A percentile compares a stretch with the other conserved stretches of the same genome.
Conservation (phyloP, 495 filamentous ascomycete species). For the Endocarpon pusillum region DNA sequence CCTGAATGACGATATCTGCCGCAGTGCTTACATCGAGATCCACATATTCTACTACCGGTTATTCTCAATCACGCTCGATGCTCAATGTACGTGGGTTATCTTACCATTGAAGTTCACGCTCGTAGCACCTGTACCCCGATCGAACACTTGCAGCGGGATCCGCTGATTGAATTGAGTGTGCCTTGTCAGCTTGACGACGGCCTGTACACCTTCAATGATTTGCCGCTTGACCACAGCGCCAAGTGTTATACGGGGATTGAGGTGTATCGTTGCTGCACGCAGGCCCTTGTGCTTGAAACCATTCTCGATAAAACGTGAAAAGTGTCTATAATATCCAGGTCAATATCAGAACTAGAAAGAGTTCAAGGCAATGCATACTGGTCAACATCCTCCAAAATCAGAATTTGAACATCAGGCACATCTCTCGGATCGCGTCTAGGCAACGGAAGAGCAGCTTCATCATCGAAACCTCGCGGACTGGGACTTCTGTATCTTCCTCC, state of each 20-base stretch:
- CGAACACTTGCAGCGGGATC: slow-evolving; percentile 70
- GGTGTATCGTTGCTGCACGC: slow-evolving; percentile 54
- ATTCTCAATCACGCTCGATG: slow-evolving; percentile 2
- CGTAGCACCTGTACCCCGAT: slow-evolving; percentile 49
- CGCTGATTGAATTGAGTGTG: slow-evolving; percentile 48
- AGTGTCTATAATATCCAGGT: slow-evolving; percentile 33
- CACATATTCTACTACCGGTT: slow-evolving; percentile 44
- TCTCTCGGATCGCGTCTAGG: slow-evolving; percentile 57
- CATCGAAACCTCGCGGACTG: slow-evolving; percentile 41
- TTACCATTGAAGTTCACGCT: slow-evolving; percentile 62
- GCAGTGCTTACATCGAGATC: slow-evolving; percentile 60
- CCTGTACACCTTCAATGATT: slow-evolving; percentile 75
- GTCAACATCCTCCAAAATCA: slow-evolving; percentile 65
- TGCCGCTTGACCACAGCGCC: slow-evolving; percentile 66
- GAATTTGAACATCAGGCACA: slow-evolving; percentile 80
- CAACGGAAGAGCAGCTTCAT: slow-evolving; percentile 47
- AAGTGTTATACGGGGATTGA: slow-evolving; percentile 62
- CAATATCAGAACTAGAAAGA: background rate
- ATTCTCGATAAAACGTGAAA: slow-evolving; percentile 64
- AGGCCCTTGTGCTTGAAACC: slow-evolving; percentile 54
- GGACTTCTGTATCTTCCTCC: slow-evolving; percentile 49
- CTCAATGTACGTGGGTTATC: slow-evolving; percentile 8
- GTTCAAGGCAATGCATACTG: slow-evolving; percentile 26
- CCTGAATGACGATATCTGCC: slow-evolving; percentile 61
- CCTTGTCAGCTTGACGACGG: slow-evolving; percentile 57